A percentile compares a stretch with the other conserved stretches of the same genome.
Conservation (phyloP, 2,329 filamentous ascomycete species). For the Fusarium dlaminii region DNA sequence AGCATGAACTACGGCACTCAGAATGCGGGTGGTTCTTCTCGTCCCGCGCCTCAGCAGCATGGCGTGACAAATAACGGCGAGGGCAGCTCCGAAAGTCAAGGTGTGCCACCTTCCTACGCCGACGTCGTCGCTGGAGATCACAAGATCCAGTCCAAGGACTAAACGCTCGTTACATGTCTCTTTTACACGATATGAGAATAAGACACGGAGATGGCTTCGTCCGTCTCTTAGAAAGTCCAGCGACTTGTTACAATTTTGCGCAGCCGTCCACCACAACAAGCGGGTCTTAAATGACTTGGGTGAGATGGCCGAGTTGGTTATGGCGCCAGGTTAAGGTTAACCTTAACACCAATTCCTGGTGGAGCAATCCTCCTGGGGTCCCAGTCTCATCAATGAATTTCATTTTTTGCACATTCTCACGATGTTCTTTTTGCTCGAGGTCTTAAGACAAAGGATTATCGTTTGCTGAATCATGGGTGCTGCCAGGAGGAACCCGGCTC, state of each 20-base stretch:
- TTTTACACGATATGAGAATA: neutral
- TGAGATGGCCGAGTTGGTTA: conserved; percentile 44
- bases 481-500: neutral
- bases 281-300: conserved; percentile 28
- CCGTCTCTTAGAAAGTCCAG: neutral
- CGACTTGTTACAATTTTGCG: conserved; percentile 21
- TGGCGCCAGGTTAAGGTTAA: conserved; percentile 42
- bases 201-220: neutral
- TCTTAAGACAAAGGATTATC: neutral
- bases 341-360: conserved; percentile 39
- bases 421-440: conserved; percentile 6
- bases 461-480: neutral
- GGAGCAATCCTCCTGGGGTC: conserved; percentile 43
- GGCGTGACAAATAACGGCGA: conserved; percentile 51
- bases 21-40: conserved; percentile 37
- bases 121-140: conserved; percentile 90
- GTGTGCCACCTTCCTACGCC: conserved; percentile 83
- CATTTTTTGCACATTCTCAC: conserved; percentile 17
- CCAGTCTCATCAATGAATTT: conserved; percentile 38
- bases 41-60: conserved; percentile 45
- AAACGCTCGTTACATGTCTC: conserved; percentile 5
- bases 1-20: conserved; percentile 59
- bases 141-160: conserved; percentile 76
- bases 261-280: conserved; percentile 16
- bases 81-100: conserved; percentile 52